Base-by-base conservation (phyloP, 2,329 filamentous ascomycete genomes). In the Tolypocladium album region DNA sequence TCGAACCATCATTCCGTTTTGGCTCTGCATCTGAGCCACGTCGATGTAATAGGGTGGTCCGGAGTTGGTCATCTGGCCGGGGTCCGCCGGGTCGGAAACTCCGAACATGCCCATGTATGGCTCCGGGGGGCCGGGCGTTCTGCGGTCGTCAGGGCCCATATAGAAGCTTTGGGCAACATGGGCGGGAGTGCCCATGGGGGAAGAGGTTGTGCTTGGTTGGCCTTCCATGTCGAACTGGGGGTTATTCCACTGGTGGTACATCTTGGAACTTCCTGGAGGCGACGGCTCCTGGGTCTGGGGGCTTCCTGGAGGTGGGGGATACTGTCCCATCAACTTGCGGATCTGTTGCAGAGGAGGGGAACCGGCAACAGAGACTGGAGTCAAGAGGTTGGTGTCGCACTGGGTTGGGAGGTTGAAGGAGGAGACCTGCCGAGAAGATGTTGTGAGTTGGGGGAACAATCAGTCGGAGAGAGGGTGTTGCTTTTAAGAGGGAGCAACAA, bases 291-390 rank as follows among this genome's bases (percentile, higher is more conserved):
- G 79, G 9, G 74, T 67, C 50, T 66, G 70, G 38, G 74, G 65
- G 40, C 69, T 69, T 24, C 69, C 67, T 43, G 71, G 69, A n/a
- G 74, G 72, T 20, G 72, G 67, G 55, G 66, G 75, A 62, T 79
- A 80, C 36, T 72, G 69, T 60, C 71, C 69, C 65, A 73, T 70
- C 56, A 74, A 70, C 64, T 80, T 79, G 59, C 70, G 69, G 58
- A 71, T 72, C 59, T 80, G 77, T 58, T 75, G 72, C 52, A 80
- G 65, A 56, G 77, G 76, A 58, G 80, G 80, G 39, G 80, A 83
- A 36, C 71, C 75, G 59, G 74, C 72, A 56, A 73, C 72, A 55
- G 81, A 82, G n/a, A 77, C 76, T 34, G 81, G 80, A n/a, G 80
- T 82, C 56, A 81, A 70, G 59, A 82, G 71, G 53, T 72, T 73